phyloP scores from a whole-genome alignment of 2,329 filamentous ascomycete species.

The Hymenoscyphus occultus region DNA sequence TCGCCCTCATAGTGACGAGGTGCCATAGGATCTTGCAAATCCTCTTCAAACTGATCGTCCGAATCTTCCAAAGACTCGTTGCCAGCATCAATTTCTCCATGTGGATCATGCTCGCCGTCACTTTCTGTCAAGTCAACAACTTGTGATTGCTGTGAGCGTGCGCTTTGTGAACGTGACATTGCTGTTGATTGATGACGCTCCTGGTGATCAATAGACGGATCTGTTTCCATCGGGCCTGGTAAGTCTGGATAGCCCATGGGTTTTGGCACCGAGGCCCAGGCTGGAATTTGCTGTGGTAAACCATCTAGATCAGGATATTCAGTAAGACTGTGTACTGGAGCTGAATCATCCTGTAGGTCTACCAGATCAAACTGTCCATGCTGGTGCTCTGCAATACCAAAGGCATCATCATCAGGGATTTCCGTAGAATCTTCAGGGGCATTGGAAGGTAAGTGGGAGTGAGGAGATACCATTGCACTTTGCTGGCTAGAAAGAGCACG shows the following conservation, averaged over 20 bases:
- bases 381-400: neutral
- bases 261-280: conserved; percentile 11
- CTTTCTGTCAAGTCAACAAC: conserved; percentile 31
- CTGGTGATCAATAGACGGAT: neutral
- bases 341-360: neutral
- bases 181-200: conserved; percentile 2
- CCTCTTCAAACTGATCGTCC: neutral
- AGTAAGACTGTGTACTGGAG: neutral
- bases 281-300: conserved; percentile 3
- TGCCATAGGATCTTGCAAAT: neutral
- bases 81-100: neutral
- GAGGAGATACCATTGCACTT: neutral
- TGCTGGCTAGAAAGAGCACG: neutral
- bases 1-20: neutral
- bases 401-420: neutral
- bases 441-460: neutral
- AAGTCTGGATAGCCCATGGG: conserved; percentile 26
- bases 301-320: conserved; percentile 23
- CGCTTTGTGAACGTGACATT: conserved; percentile 29
- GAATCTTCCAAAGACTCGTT: conserved; percentile 21
- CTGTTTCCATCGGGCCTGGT: conserved; percentile 4
- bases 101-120: conserved; percentile 18
- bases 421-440: neutral
- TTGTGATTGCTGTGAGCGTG: conserved; percentile 20
- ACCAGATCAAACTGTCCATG: neutral